Conservation (phyloP, 768 basidiomycete species). For the Vishniacozyma victoriae region DNA sequence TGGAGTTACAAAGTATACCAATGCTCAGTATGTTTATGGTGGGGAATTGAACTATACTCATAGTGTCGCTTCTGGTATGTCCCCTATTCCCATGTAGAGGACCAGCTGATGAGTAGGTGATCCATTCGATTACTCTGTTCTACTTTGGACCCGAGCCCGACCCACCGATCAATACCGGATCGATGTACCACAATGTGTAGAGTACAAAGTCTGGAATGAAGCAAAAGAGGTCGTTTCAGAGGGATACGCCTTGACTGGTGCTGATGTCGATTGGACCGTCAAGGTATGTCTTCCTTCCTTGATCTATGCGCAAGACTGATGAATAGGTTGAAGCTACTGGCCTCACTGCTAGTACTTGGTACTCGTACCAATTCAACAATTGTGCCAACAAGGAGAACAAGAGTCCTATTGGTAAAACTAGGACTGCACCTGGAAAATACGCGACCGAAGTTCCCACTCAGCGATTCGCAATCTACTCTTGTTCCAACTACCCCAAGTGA, state of each 20-base stretch:
- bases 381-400: conserved; percentile 52
- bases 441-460: conserved; percentile 48
- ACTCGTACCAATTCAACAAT: conserved; percentile 57
- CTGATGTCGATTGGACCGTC: conserved; percentile 52
- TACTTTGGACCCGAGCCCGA: conserved; percentile 58
- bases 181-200: conserved; percentile 45
- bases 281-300: background rate
- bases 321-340: conserved; percentile 58
- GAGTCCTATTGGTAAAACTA: conserved; percentile 54
- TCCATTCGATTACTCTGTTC: conserved; percentile 55
- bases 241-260: conserved; percentile 55
- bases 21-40: conserved; percentile 15
- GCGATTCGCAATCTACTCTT: conserved; percentile 58
- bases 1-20: conserved; percentile 16
- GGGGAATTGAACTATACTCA: conserved; percentile 20
- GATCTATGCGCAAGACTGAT: conserved; percentile 51
- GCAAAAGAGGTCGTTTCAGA: conserved; percentile 49
- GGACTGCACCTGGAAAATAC: conserved; percentile 53
- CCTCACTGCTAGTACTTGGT: conserved; percentile 54
- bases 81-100: background rate
- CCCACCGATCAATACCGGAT: conserved; percentile 32
- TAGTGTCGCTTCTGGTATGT: conserved; percentile 9
- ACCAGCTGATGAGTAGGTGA: conserved; percentile 50
- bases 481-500: conserved; percentile 52
- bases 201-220: conserved; percentile 54